Evolutionary conservation across 805 yeast genomes (phyloP), one percentile per base, ranked within the genome.

Genomic region (Cephaloascus albidus): DNA sequence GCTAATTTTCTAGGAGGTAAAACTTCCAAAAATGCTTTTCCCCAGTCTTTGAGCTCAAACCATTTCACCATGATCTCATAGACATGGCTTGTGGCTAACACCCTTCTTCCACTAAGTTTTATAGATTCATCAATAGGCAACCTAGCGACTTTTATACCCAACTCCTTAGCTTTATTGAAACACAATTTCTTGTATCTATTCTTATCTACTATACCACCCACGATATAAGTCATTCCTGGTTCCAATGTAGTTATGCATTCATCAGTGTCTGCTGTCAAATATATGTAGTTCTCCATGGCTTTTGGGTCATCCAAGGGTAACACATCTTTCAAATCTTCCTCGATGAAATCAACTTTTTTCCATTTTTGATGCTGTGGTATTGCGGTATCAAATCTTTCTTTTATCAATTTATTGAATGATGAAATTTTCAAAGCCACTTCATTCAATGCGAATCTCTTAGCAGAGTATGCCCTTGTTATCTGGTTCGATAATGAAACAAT

Each of bases 131-230:
- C 94, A 40, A 90, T 86, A 4, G 98, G 98, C 38, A 90, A 68
- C 51, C 85, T 73, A 18, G 79, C 89, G 2, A 93, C 85, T 33
- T 68, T 57, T 16, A 90, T 67, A 0, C 89, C 87, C 47, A 85
- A 60, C 42, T 68, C 62, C 46, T 78, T 71, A 1, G 97, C 97
- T 57, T 89, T 93, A 45, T 83, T 72, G 36, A 76, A 69, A 57
- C 98, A 90, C 27, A 90, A 59, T 45, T 70, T 68, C 58, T 86
- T 85, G 62, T 88, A 81, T 49, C 97, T 74, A 43, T 94, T 94
- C 57, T 90, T 90, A 57, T 90, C 98, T 3, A 90, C 97, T 41
- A 90, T 90, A 1, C 97, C 98, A 8, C 98, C 98, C 37, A 90
- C 78, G 34, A 90, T 76, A 49, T 90, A 90, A 0, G 94, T 85